Evolutionary conservation across 2,329 filamentous ascomycete genomes (phyloP).

Genomic region (Aspergillus proliferans): DNA sequence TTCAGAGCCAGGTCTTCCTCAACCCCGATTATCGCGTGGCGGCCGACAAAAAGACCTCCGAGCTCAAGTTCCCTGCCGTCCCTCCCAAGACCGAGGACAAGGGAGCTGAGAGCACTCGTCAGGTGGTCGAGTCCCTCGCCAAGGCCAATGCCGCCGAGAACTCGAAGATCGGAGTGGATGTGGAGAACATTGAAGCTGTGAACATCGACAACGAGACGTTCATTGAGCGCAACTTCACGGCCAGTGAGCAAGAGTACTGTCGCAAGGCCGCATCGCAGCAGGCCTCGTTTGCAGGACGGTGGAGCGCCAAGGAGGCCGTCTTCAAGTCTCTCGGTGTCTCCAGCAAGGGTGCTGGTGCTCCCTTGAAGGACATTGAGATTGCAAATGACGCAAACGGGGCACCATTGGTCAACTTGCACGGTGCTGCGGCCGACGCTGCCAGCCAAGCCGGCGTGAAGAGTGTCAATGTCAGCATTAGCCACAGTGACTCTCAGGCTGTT

Average conservation of each 20-base stretch:
- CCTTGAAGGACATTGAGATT: slow-evolving; percentile 93
- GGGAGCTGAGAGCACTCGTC: slow-evolving; percentile 58
- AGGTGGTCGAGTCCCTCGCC: slow-evolving; percentile 72
- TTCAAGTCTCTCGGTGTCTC: slow-evolving; percentile 92
- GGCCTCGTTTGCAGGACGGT: slow-evolving; percentile 88
- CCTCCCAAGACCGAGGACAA: slow-evolving; percentile 59
- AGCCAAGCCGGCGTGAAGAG: slow-evolving; percentile 79
- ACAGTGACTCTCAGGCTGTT: slow-evolving; percentile 89
- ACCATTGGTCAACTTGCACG: slow-evolving; percentile 76
- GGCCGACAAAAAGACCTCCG: slow-evolving; percentile 77
- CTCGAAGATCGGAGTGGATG: slow-evolving; percentile 86
- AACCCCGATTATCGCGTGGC: slow-evolving; percentile 86
- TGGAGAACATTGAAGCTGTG: slow-evolving; percentile 80
- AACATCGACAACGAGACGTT: slow-evolving; percentile 95
- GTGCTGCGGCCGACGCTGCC: slow-evolving; percentile 76
- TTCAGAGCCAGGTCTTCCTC: slow-evolving; percentile 81
- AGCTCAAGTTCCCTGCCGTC: slow-evolving; percentile 65
- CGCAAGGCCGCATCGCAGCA: slow-evolving; percentile 69
- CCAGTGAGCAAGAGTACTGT: slow-evolving; percentile 80
- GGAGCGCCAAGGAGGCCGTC: slow-evolving; percentile 96
- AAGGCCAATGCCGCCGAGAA: slow-evolving; percentile 55
- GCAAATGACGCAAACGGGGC: slow-evolving; percentile 71
- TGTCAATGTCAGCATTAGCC: slow-evolving; percentile 89
- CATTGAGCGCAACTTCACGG: slow-evolving; percentile 88
- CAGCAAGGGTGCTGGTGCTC: slow-evolving; percentile 80